These are phyloP conservation scores for Cyberlindnera mississippiensis DNA, from an alignment of 805 yeast species.

Conservation along the genomic window DNA sequence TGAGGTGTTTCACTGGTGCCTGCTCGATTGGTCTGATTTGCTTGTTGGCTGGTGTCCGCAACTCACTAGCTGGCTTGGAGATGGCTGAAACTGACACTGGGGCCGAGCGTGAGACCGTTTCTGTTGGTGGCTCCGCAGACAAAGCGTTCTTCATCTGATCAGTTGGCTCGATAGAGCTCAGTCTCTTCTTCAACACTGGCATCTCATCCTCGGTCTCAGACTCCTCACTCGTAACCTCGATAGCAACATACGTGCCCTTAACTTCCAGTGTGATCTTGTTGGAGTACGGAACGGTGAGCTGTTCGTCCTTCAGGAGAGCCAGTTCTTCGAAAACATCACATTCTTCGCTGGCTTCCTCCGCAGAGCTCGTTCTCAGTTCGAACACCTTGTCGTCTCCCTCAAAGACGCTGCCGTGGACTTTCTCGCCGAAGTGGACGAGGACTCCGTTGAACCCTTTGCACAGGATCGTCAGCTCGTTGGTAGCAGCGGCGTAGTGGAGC, in stretches of 20 bases:
- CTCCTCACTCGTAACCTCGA: slow-evolving; percentile 46
- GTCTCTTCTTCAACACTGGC: slow-evolving; percentile 22
- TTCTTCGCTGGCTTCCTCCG: slow-evolving; percentile 10
- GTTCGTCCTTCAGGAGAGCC: slow-evolving; percentile 57
- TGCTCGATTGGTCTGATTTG: slow-evolving; percentile 5
- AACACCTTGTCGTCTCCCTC: slow-evolving; percentile 23
- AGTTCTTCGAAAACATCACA: slow-evolving; percentile 37
- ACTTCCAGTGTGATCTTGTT: slow-evolving; percentile 64
- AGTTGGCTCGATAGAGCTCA: slow-evolving; percentile 17
- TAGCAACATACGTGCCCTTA: slow-evolving; percentile 55
- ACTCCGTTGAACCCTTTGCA: slow-evolving; percentile 87
- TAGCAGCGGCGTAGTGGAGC: slow-evolving; percentile 39
- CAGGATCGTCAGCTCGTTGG: slow-evolving; percentile 45
- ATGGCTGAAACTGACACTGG: no score
- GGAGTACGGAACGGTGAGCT: slow-evolving; percentile 58
- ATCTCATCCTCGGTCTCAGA: slow-evolving; percentile 38
- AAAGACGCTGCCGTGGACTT: slow-evolving; percentile 31
- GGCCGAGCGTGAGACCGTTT: no score
- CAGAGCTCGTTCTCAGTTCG: slow-evolving; percentile 16
- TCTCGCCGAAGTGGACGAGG: slow-evolving; percentile 56
- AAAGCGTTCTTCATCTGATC: slow-evolving; percentile 10
- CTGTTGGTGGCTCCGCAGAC: not conserved
- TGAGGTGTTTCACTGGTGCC: slow-evolving; percentile 13
- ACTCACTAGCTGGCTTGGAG: slow-evolving; percentile 2
- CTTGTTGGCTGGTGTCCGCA: slow-evolving; percentile 10